Evolutionary conservation across 108 stramenopile genomes (phyloP).

Genomic region (Aurantiochytrium sp.): DNA sequence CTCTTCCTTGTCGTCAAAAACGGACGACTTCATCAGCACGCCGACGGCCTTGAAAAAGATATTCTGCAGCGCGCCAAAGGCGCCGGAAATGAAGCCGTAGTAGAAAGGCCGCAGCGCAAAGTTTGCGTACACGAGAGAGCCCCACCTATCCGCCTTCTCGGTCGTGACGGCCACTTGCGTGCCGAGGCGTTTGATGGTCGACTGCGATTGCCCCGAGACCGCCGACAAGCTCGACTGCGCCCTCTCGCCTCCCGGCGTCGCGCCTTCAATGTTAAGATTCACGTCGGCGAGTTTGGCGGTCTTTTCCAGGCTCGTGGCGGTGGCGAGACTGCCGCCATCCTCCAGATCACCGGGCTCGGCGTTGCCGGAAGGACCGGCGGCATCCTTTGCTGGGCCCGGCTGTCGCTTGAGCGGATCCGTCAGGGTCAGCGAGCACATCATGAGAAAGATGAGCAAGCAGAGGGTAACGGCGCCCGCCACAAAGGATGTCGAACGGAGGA

Average conservation of each 20-base stretch:
- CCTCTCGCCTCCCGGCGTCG: too few species aligned
- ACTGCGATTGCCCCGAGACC: too few species aligned
- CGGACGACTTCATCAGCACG: neutral
- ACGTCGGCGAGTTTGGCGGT: too few species aligned
- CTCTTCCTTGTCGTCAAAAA: neutral
- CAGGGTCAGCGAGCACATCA: neutral
- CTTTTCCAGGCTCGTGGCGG: too few species aligned
- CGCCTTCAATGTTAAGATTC: too few species aligned
- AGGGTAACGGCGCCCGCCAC: neutral
- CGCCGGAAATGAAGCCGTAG: neutral
- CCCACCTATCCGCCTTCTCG: neutral
- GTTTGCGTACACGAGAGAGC: neutral
- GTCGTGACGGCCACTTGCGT: neutral
- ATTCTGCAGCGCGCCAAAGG: neutral
- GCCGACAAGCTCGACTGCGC: too few species aligned
- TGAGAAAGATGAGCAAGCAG: neutral
- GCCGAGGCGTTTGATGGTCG: neutral
- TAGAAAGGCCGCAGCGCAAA: neutral
- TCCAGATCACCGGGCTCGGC: too few species aligned
- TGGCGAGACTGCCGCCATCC: too few species aligned
- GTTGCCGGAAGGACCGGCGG: too few species aligned
- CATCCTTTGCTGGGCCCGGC: too few species aligned
- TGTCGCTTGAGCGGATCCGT: too few species aligned
- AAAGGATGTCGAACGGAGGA: neutral
- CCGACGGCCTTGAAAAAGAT: conserved; percentile 12